These are phyloP conservation scores for Fraxinus albicans DNA, from an alignment of 305 asterid species.

Conservation along the genomic window DNA sequence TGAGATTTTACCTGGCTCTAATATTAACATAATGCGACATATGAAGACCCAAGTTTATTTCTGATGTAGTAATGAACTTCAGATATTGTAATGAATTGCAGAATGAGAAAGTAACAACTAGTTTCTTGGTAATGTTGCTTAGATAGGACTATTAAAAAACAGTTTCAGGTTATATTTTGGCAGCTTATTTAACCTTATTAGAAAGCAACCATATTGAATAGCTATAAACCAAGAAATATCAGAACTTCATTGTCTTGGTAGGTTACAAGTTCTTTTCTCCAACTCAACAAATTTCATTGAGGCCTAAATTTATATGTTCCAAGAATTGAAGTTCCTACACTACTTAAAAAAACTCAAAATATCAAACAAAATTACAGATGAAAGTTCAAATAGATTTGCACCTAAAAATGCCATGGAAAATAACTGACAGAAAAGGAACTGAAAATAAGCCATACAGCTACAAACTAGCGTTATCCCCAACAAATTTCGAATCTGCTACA, in stretches of 20 bases:
- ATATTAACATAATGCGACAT: background rate
- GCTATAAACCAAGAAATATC: background rate
- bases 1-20: background rate
- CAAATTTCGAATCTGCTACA: background rate
- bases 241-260: background rate
- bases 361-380: background rate
- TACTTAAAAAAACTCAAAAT: background rate
- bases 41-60: background rate
- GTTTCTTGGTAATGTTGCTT: background rate
- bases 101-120: background rate
- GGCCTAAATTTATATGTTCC: background rate
- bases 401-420: background rate
- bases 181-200: background rate
- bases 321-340: background rate
- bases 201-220: background rate
- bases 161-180: background rate
- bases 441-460: background rate
- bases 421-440: background rate
- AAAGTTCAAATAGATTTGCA: background rate
- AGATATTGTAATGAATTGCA: background rate
- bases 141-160: background rate
- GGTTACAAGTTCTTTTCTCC: background rate
- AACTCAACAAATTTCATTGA: background rate
- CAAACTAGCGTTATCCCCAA: background rate
- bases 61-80: background rate